Base-by-base conservation (phyloP, 1,139 yeast genomes). In the Candida sp. region DNA sequence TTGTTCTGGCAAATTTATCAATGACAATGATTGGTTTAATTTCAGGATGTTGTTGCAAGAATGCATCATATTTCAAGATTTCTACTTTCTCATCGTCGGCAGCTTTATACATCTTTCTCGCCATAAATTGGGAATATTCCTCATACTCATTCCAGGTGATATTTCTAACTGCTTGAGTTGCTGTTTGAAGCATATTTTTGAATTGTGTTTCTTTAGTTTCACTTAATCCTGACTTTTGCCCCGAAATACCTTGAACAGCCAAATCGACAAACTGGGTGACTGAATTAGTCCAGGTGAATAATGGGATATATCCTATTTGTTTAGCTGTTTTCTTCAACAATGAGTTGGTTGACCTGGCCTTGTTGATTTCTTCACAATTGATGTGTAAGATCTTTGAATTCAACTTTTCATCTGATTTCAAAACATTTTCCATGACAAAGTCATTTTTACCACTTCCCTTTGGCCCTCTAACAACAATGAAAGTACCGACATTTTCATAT, bases 391-490 rank as follows among this genome's bases (percentile, higher is more conserved):
- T 77, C 50, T 84, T 82, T 19, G 70, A 66, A 35, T 84, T 73
- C 33, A 68, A 54, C 4, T 53, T 50, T 2, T 60, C 60, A 47
- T 70, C 75, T 30, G 68, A 78, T 36, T 71, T 67, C 39, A 89
- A 69, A 1, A 87, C 84, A 56, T 84, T 81, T 41, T 84, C 83
- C 58, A 83, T 70, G 3, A 93, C 90, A 49, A 93, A 70, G 47
- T 85, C 95, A 49, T 82, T 79, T 55, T 93, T 93, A 12, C 99
- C 99, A 22, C 96, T 82, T 5, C 99, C 99, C 51, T 89, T 78
- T 3, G 99, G 99, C 3, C 99, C 99, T 50, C 84, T 81, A 2
- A 93, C 84, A 3, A 93, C 81, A 33, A 91, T 89, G 59, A 90
- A 93, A 2, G 97, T 88, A 46, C 66, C 68, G n/a, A 81, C 80